Conservation (phyloP, 371 early-diverging fungal genomes). For the Actinomortierella wolfii region DNA sequence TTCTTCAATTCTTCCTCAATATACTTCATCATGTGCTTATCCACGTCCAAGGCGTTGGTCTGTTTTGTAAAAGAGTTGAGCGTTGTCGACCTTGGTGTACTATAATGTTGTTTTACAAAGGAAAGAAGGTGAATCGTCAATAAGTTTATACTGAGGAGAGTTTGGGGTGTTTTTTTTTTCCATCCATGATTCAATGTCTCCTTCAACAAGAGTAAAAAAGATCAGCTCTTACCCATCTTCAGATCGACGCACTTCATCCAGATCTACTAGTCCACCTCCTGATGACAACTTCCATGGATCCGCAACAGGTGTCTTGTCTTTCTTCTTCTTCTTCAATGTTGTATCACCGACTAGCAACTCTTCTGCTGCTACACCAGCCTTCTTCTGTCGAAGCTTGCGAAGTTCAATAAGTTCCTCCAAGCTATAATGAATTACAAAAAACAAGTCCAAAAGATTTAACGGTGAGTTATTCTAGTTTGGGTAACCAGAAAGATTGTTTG, state of each 20-base stretch:
- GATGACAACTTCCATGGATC: constrained; percentile 61
- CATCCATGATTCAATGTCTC: too few relatives aligned
- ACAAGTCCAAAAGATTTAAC: too few relatives aligned
- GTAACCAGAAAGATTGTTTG: too few relatives aligned
- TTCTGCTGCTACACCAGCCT: constrained; percentile 63
- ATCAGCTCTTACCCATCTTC: constrained; percentile 21
- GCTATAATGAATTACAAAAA: constrained; percentile 7
- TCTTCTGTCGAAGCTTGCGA: constrained; percentile 62
- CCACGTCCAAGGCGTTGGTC: constrained; percentile 83
- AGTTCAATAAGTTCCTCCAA: constrained; percentile 69
- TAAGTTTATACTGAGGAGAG: too few relatives aligned
- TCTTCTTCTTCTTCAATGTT: constrained; percentile 53
- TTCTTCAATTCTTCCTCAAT: constrained; percentile 78
- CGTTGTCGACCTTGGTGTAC: constrained; percentile 49
- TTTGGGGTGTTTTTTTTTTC: too few relatives aligned
- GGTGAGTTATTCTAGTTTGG: too few relatives aligned
- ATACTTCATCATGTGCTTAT: constrained; percentile 89
- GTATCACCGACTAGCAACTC: constrained; percentile 60
- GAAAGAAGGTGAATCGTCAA: too few relatives aligned
- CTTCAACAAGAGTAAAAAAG: too few relatives aligned
- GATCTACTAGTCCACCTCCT: constrained; percentile 55
- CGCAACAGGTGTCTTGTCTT: constrained; percentile 44
- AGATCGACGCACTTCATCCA: constrained; percentile 48
- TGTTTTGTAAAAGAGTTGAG: constrained; percentile 81
- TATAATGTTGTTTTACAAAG: constrained; percentile 14